Base-by-base conservation (phyloP, 2,329 filamentous ascomycete genomes). In the Pyrenophora graminea region DNA sequence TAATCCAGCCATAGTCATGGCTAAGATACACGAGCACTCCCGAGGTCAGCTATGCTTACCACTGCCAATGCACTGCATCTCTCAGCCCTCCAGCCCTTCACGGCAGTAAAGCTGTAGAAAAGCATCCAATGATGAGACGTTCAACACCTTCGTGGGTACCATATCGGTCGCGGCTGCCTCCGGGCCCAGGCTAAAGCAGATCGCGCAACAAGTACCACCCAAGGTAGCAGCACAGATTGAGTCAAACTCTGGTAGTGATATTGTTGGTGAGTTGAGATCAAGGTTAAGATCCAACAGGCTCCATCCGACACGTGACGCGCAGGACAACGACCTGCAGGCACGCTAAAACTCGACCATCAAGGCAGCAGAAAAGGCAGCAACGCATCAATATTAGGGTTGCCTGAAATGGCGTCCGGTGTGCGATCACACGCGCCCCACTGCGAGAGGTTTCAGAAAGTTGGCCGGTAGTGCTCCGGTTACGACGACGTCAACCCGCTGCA, bases 301-400 rank as follows among this genome's bases (percentile, higher is more conserved):
- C 19, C 19, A 21, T 21, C 2, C 19, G 19, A 21, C 19, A 21
- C 19, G 19, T 21, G 19, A 21, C 19, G 8, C 30, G 15, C 17
- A 6, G n/a, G 2, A 13, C 34, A 30, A 17, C 30, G 6, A 25
- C 6, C 23, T 25, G 23, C 23, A 25, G 4, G 8, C 23, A 25
- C 23, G 23, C 23, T 25, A 9, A 6, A 48, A 25, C 31, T 59
- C 56, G 51, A 53, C 43, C 49, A 32, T 46, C 9, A 15, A 55
- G 44, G 50, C 53, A 58, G 59, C 57, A 49, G 55, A 59, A 50
- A 37, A 51, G 15, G 64, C 61, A 50, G 61, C 66, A 48, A 58
- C 46, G 2, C 62, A 64, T 2, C 69, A 70, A 56, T 71, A 68
- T 49, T 71, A 68, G 69, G 68, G 66, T 21, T 71, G 69, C 43